Evolutionary conservation across 331 rosid species (phyloP).

Genomic region (Arachis monticola): DNA sequence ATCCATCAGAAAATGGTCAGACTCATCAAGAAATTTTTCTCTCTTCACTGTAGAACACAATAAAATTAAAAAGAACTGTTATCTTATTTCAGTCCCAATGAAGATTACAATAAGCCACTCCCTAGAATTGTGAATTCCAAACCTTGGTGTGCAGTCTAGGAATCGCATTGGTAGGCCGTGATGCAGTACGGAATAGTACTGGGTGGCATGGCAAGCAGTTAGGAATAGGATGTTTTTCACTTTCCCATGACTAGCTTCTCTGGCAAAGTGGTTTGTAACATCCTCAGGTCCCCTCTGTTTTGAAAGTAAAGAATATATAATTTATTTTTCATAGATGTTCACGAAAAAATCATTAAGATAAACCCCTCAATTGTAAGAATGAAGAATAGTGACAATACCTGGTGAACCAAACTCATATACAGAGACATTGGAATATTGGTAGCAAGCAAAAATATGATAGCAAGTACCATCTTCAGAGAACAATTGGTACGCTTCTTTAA

Average conservation of each 20-base stretch:
- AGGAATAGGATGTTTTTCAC: too few relatives aligned
- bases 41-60: too few relatives aligned
- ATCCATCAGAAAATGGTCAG: too few relatives aligned
- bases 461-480: too few relatives aligned
- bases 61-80: too few relatives aligned
- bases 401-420: slow-evolving; percentile 97
- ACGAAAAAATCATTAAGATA: background rate
- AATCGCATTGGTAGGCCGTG: slow-evolving; percentile 72
- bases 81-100: background rate
- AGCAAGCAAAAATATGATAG: slow-evolving; percentile 63
- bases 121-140: slow-evolving; percentile 28
- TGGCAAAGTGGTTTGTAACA: too few relatives aligned
- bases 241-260: too few relatives aligned
- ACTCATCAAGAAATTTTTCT: too few relatives aligned
- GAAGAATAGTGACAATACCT: slow-evolving; percentile 51
- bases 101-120: slow-evolving; percentile 5
- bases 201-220: background rate
- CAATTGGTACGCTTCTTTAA: too few relatives aligned
- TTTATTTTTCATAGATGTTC: slow-evolving; percentile 11
- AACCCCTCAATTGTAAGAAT: slow-evolving; percentile 7
- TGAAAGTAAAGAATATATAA: slow-evolving; percentile 6
- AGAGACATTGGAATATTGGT: slow-evolving; percentile 92
- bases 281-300: too few relatives aligned
- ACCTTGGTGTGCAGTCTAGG: slow-evolving; percentile 95
- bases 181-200: slow-evolving; percentile 82